These are phyloP conservation scores for Paecilomyces sp. DNA, from an alignment of 2,329 filamentous ascomycete genomes.

Conservation along the genomic window DNA sequence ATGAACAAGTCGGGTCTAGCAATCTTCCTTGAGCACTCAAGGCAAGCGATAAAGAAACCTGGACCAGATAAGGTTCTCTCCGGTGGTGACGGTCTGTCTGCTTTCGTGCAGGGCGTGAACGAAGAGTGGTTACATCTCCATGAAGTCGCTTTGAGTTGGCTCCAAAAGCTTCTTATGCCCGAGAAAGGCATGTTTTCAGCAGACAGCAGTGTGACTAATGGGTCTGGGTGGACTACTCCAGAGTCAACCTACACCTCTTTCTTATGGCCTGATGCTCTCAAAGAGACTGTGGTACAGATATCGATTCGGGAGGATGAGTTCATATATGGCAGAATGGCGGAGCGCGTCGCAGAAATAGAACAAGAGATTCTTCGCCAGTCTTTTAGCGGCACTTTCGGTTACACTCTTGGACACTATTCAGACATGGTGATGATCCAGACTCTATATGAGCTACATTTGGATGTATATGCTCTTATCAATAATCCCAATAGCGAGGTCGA, in stretches of 20 bases:
- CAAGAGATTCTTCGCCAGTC: constrained; percentile 16
- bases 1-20: constrained; percentile 43
- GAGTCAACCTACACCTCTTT: constrained; percentile 47
- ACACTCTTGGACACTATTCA: constrained; percentile 23
- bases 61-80: constrained; percentile 32
- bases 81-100: constrained; percentile 27
- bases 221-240: constrained; percentile 10
- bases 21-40: constrained; percentile 52
- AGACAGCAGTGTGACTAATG: constrained; percentile 1
- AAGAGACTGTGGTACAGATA: constrained; percentile 47
- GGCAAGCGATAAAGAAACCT: constrained; percentile 34
- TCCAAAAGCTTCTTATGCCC: constrained; percentile 45
- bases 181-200: constrained; percentile 15
- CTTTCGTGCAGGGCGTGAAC: constrained; percentile 42
- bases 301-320: constrained; percentile 49
- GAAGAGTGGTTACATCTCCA: constrained; percentile 39
- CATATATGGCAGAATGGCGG: constrained; percentile 37
- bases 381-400: constrained; percentile 15
- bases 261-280: constrained; percentile 50
- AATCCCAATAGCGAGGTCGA: constrained; percentile 53
- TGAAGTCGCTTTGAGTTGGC: constrained; percentile 48
- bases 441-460: constrained; percentile 61
- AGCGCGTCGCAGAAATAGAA: constrained; percentile 23
- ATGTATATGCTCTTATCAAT: constrained; percentile 58
- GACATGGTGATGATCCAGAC: constrained; percentile 50